Evolutionary conservation across 2,329 filamentous ascomycete species (phyloP).

Genomic region (Penicillium brevicompactum): DNA sequence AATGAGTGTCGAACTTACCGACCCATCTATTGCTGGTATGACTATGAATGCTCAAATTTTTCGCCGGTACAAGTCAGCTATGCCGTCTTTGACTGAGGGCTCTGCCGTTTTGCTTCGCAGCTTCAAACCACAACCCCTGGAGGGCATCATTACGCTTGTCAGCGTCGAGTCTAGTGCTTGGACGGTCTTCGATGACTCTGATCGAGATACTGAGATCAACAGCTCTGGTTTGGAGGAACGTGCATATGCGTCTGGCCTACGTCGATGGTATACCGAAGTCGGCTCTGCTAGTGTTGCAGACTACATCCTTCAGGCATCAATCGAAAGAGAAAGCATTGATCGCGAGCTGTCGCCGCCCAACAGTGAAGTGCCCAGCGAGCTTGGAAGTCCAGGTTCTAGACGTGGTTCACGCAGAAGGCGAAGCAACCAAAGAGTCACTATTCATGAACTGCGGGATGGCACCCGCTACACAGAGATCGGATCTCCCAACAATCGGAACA

Average conservation of each 20-base stretch:
- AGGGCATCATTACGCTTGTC: constrained; percentile 44
- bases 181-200: constrained; percentile 45
- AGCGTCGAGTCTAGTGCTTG: constrained; percentile 48
- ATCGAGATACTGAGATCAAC: constrained; percentile 32
- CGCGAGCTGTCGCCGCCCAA: constrained; percentile 23
- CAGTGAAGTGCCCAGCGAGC: constrained; percentile 33
- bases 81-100: constrained; percentile 43
- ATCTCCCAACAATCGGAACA: constrained; percentile 33
- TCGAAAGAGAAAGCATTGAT: constrained; percentile 32
- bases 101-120: constrained; percentile 49
- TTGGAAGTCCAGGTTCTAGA: constrained; percentile 34
- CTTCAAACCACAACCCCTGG: constrained; percentile 47
- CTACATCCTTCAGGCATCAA: constrained; percentile 37
- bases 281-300: constrained; percentile 40
- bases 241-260: constrained; percentile 36
- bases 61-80: constrained; percentile 39
- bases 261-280: constrained; percentile 44
- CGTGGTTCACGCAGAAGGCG: constrained; percentile 32
- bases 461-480: constrained; percentile 44
- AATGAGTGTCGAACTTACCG: constrained; percentile 46
- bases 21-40: constrained; percentile 45
- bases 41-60: constrained; percentile 46
- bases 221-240: constrained; percentile 42
- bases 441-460: constrained; percentile 47
- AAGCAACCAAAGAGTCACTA: constrained; percentile 39